phyloP scores from a whole-genome alignment of 371 early-diverging fungal genomes.

The Rhizopus delemar region DNA sequence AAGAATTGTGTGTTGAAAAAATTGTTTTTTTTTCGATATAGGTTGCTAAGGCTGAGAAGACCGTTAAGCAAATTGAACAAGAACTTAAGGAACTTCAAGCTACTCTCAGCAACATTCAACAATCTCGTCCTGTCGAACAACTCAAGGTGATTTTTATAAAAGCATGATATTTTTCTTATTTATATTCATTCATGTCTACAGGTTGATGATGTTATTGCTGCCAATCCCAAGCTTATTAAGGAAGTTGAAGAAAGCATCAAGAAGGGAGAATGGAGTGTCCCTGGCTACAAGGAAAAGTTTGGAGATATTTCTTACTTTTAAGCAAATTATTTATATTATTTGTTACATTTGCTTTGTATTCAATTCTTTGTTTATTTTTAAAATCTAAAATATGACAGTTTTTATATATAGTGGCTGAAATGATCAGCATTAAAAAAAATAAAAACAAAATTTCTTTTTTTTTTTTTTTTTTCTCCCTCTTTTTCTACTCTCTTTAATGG shows the following conservation, averaged over 20 bases:
- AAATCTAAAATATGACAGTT: not conserved
- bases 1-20: constrained; percentile 6
- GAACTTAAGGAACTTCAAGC: constrained; percentile 88
- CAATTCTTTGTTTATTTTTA: not conserved
- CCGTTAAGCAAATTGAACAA: constrained; percentile 79
- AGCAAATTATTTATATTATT: constrained; percentile 26
- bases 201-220: constrained; percentile 92
- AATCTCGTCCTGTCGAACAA: constrained; percentile 91
- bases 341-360: not conserved
- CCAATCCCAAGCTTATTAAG: constrained; percentile 88
- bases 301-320: constrained; percentile 79
- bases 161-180: not conserved
- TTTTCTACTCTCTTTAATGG: constrained; percentile 13
- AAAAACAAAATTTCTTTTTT: constrained; percentile 15
- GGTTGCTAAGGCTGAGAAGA: constrained; percentile 85
- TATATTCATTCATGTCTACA: constrained; percentile 23
- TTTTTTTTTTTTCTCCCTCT: not conserved
- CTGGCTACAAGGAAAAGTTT: constrained; percentile 94
- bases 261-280: constrained; percentile 90
- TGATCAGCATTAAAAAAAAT: not conserved
- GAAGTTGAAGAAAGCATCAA: constrained; percentile 87
- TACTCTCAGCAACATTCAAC: constrained; percentile 91
- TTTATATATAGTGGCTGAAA: not conserved
- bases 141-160: constrained; percentile 72
- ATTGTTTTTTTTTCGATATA: constrained; percentile 27